Evolutionary conservation across 345 rosid species (phyloP).

Genomic region (Microcos paniculata): DNA sequence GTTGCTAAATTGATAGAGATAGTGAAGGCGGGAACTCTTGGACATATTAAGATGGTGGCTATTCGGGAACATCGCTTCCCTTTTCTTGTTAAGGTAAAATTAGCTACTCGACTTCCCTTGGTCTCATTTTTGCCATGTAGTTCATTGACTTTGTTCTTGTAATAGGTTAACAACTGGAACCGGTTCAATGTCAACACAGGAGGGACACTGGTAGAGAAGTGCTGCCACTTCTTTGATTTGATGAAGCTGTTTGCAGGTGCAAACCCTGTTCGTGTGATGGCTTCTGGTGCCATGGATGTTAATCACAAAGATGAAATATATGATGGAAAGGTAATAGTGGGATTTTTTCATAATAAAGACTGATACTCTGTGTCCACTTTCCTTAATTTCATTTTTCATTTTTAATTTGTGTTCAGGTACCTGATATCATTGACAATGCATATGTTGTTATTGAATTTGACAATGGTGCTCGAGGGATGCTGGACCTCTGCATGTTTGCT

Average conservation of each 20-base stretch:
- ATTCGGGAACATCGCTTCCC: constrained; percentile 93
- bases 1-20: constrained; percentile 81
- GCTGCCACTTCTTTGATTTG: constrained; percentile 97
- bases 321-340: constrained; percentile 65
- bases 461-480: constrained; percentile 88
- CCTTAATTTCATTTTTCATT: not conserved
- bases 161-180: constrained; percentile 89
- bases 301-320: constrained; percentile 90
- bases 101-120: constrained; percentile 15
- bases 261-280: constrained; percentile 85
- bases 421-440: constrained; percentile 89
- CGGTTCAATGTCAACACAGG: constrained; percentile 87
- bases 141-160: constrained; percentile 18
- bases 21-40: constrained; percentile 68
- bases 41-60: constrained; percentile 84
- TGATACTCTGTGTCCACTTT: not conserved
- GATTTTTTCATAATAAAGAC: not conserved
- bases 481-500: constrained; percentile 97
- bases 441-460: constrained; percentile 86
- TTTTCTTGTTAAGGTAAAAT: constrained; percentile 80
- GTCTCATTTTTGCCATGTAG: not conserved
- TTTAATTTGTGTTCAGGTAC: constrained; percentile 51
- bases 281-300: constrained; percentile 91
- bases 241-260: constrained; percentile 89
- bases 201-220: constrained; percentile 95